Base-by-base conservation (phyloP, 805 yeast species). In the Ogataea methanolica region DNA sequence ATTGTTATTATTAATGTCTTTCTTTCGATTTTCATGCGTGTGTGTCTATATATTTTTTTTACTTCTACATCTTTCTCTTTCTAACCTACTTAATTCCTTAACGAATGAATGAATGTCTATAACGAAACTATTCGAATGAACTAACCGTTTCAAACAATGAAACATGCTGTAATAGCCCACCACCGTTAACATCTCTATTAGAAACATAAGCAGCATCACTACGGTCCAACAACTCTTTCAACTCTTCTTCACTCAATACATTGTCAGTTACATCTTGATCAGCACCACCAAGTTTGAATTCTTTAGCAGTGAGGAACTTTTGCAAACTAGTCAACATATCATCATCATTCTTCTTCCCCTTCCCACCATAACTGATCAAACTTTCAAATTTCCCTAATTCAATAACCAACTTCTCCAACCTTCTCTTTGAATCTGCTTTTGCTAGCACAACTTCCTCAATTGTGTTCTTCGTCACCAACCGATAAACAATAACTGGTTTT, bases 401-500 rank as follows among this genome's bases (percentile, higher is more conserved):
- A 46, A 85, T 85, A 22, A 89, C 88, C 57, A 88, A 64, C 58
- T 79, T 81, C 56, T 89, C 97, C 49, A 91, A 72, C 48, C 79
- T 79, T 50, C 96, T 75, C 66, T 94, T 94, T 22, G 85, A 76
- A 37, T 84, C 85, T 2, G 96, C 95, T 52, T 82, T 81, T 29
- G 86, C 80, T 33, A 94, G 73, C 41, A 94, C 71, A 15, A 88
- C 74, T 59, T 90, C 94, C 66, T 92, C 99, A 29, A 91, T 78
- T 0, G 97, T 88, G 55, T 86, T 81, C 36, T 79, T 77, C 9
- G 88, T 76, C 16, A 90, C 83, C 22, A 94, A 73, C 51, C 98
- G 75, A 61, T 84, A 88, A 1, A 92, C 78, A 21, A 88, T 73
- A 5, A 91, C 96, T 1, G 97, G 97, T 46, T 78, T 80, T 1